A percentile compares a stretch with the other conserved stretches of the same genome.
Conservation (phyloP, 345 rosid genomes). For the Rhizophora mangle region DNA sequence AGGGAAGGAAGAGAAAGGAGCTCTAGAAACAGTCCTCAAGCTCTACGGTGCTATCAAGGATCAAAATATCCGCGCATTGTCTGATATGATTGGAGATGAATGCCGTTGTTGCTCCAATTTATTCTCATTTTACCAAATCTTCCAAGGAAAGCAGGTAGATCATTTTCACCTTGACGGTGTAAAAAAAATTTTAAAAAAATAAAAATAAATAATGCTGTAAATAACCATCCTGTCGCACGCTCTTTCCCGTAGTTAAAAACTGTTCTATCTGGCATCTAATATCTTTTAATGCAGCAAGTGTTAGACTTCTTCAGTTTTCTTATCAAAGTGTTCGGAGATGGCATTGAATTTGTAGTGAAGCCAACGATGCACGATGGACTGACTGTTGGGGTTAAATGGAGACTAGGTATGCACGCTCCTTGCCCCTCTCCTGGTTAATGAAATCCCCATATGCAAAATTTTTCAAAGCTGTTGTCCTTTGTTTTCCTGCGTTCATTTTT, state of each 20-base stretch:
- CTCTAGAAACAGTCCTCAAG: constrained; percentile 57
- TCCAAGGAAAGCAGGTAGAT: constrained; percentile 70
- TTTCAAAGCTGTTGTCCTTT: not conserved
- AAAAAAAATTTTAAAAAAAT: too few species aligned
- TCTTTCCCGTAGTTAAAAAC: too few species aligned
- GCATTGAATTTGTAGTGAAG: constrained; percentile 48
- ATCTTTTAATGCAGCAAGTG: constrained; percentile 55
- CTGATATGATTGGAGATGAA: constrained; percentile 65
- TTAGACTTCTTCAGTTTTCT: constrained; percentile 58
- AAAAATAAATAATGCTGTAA: too few species aligned
- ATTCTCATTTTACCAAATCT: constrained; percentile 40
- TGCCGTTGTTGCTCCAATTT: constrained; percentile 65
- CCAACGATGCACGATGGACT: constrained; percentile 65
- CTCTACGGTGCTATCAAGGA: constrained; percentile 51
- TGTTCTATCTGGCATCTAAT: not conserved
- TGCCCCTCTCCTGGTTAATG: not conserved
- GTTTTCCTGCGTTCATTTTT: not conserved
- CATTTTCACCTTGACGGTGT: too few species aligned
- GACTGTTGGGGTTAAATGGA: constrained; percentile 65
- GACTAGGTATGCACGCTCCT: constrained; percentile 36
- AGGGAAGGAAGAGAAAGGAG: constrained; percentile 34
- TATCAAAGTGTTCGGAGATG: constrained; percentile 48
- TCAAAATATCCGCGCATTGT: constrained; percentile 40
- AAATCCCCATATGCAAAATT: not conserved
- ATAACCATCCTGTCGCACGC: too few species aligned